Evolutionary conservation across 345 rosid genomes (phyloP).

Genomic region (Erucastrum elatum): DNA sequence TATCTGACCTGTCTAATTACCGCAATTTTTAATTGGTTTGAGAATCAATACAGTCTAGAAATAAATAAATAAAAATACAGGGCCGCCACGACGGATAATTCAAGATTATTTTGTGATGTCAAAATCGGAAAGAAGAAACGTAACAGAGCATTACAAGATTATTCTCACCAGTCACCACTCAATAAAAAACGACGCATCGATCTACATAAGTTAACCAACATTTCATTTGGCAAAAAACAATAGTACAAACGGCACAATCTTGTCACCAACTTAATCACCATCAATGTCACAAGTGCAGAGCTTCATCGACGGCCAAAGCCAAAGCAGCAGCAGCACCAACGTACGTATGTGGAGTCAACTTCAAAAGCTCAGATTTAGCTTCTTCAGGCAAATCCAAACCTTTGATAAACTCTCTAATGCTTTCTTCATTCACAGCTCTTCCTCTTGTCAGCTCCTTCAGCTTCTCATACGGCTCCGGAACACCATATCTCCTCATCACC

Average conservation of each 20-base stretch:
- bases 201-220: background rate
- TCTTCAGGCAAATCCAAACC: constrained; percentile 69
- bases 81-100: background rate
- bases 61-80: background rate
- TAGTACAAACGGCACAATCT: constrained; percentile 10
- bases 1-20: background rate
- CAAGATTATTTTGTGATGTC: background rate
- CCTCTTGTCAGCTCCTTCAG: constrained; percentile 92
- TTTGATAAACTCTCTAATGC: constrained; percentile 66
- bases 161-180: background rate
- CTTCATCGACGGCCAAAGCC: constrained; percentile 52
- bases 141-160: background rate
- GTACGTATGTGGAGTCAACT: constrained; percentile 71
- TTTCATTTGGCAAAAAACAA: background rate
- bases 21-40: background rate
- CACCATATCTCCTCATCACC: constrained; percentile 95
- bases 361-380: constrained; percentile 63
- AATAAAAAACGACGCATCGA: background rate
- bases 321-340: constrained; percentile 77
- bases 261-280: background rate
- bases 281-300: constrained; percentile 32
- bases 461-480: constrained; percentile 94
- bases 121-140: background rate
- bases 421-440: constrained; percentile 71
- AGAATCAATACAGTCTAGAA: background rate